Evolutionary conservation across 2,329 filamentous ascomycete species (phyloP), one percentile per base, ranked within the genome.

Genomic region (Phaeosphaeria sp.): DNA sequence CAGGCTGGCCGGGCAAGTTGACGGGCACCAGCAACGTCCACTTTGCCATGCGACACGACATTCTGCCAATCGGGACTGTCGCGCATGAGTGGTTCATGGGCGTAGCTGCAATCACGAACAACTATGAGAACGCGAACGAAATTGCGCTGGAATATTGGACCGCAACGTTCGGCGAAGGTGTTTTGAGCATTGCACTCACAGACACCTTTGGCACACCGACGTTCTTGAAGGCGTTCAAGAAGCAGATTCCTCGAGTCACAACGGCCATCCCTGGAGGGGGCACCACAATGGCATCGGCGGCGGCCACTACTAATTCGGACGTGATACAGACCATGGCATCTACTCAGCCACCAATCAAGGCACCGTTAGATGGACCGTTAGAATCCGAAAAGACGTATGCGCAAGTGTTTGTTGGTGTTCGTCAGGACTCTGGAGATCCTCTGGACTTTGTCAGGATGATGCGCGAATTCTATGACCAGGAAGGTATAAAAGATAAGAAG

Each of bases 31-130:
- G 93, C 77, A 99, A 99, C 72, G 95, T 99, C 3, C 94, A 98
- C 75, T 87, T 99, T 65, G 95, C 95, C 11, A 97, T 96, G 92
- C 90, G 92, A 70, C 94, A 96, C 78, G 88, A 87, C 46, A 87
- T 97, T 46, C 81, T 87, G 3, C 93, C 95, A 0, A 86, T 98
- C 13, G 95, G 95, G 5, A 99, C 95, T 0, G 89, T 92, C 1
- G 95, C 95, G 0, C 95, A 99, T 73, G 95, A 99, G 79, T 99
- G 95, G 95, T 98, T 97, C 82, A 99, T 99, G 95, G 93, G 92
- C 43, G 94, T 96, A 62, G 95, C 95, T 0, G 93, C 95, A 41
- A 92, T 97, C 67, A 91, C 90, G 4, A 85, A 92, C 62, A 87
- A 97, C 78, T 99, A 99, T 74, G 85, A 87, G 66, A 83, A 85